Base-by-base conservation (phyloP, 2,329 filamentous ascomycete genomes). In the Phaeomoniella chlamydospora region DNA sequence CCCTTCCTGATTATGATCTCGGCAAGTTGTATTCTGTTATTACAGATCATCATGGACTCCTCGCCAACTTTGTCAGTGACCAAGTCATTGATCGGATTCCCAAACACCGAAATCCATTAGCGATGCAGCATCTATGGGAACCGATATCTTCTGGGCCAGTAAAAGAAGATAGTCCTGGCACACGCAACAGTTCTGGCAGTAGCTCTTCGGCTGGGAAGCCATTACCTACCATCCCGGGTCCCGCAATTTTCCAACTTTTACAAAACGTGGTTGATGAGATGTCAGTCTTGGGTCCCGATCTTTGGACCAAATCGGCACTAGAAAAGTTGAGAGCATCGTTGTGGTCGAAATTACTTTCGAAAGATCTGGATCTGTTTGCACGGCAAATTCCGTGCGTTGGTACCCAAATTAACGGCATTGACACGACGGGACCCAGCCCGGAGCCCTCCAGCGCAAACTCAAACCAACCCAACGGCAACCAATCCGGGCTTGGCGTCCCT, bases 161-260 rank as follows among this genome's bases (percentile, higher is more conserved):
- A 53, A 70, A 29, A 54, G 61, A 1, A 68, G 59, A 37, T 58
- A 49, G 17, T 67, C 82, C 1, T 65, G 68, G 2, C 76, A 78
- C 4, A 68, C 76, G 35, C 67, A 72, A 1, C 62, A 94, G 0
- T 94, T 87, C 87, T 85, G 92, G 51, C 82, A 82, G 1, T 64
- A 72, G 26, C 81, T 82, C 0, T 65, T 74, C 16, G 54, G n/a
- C 6, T 26, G 22, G 22, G 6, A 26, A 6, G 22, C 22, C 22
- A n/a, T 26, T 94, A 30, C 88, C 88, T 0, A 67, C 75, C 4
- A 83, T 90, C 48, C 85, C 85, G 1, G 88, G 84, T 0, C 77
- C 83, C 0, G 67, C 68, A 14, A 64, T 75, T 0, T 93, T 93
- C 50, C 72, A 69, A 40, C 77, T 92, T 37, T 70, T 3, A 62